Evolutionary conservation across 352 stramenopile species (phyloP).

Genomic region (Phytophthora tentaculata): DNA sequence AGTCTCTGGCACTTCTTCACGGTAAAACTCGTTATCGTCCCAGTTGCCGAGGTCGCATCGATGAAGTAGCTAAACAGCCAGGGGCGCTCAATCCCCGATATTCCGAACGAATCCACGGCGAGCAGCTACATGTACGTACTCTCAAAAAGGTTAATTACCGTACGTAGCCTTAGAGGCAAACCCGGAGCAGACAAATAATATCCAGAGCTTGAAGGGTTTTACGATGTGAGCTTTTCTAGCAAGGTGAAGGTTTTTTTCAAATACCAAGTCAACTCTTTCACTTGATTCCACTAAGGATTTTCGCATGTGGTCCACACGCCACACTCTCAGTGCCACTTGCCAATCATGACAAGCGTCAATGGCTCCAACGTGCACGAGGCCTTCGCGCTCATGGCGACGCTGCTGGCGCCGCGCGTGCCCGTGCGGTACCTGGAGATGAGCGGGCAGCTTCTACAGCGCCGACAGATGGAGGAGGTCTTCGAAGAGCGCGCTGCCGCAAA

Average conservation of each 20-base stretch:
- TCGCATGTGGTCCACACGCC: slow-evolving; percentile 11
- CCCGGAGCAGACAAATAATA: too few relatives aligned
- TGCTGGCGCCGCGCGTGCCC: slow-evolving; percentile 70
- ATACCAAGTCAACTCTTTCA: neutral
- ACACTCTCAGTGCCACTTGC: neutral
- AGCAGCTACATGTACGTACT: too few relatives aligned
- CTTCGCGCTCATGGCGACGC: slow-evolving; percentile 82
- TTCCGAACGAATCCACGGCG: too few relatives aligned
- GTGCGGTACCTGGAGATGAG: slow-evolving; percentile 74
- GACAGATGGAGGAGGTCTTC: slow-evolving; percentile 85
- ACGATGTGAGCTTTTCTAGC: too few relatives aligned
- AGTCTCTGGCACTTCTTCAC: neutral
- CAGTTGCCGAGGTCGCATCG: too few relatives aligned
- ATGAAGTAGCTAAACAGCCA: too few relatives aligned
- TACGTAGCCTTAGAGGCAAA: too few relatives aligned
- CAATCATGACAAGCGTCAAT: slow-evolving; percentile 35
- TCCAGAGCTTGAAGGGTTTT: too few relatives aligned
- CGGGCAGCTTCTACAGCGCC: slow-evolving; percentile 70
- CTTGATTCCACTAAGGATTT: neutral
- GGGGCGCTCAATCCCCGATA: too few relatives aligned
- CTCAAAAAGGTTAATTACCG: too few relatives aligned
- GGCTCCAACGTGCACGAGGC: slow-evolving; percentile 78
- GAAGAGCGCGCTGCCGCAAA: slow-evolving; percentile 74
- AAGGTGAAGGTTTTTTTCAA: slow-evolving; percentile 16
- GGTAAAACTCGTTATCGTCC: too few relatives aligned